Evolutionary conservation across 2,329 filamentous ascomycete species (phyloP), one percentile per base, ranked within the genome.

Genomic region (Fusarium temperatum): DNA sequence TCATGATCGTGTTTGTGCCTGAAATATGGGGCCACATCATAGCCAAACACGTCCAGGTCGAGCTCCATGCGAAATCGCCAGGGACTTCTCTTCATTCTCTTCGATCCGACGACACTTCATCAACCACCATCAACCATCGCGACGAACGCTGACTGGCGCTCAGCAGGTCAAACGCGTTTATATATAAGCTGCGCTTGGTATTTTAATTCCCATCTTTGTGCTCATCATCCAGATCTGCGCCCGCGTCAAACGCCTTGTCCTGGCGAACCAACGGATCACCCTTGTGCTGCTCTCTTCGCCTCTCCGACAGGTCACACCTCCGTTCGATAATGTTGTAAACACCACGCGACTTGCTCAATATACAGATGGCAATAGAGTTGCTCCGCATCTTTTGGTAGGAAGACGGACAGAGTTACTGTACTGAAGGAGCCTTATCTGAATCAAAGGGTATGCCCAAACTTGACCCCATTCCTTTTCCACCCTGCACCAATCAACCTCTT

Each of bases 391-490:
- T 64, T 62, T 71, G 74, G 75, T 72, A 78, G 76, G 73, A 78
- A 78, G 59, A 76, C 78, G 72, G 72, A 75, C 74, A 74, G 71
- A 77, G 22, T 48, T 47, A 48, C 44, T 18, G 63, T 53, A 39
- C 59, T 57, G 65, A 67, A 75, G 71, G 66, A 74, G 70, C 50
- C 45, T 59, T 68, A 73, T 72, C 54, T 59, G 57, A 75, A 75
- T 73, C 77, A 75, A 75, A 80, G 81, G 80, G 81, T 82, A 82
- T 82, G 81, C 76, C 74, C 75, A 76, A 77, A 68, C 73, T 70
- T 74, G 53, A 73, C 68, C 76, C 73, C 69, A 63, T 73, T 63
- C 64, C 71, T 58, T 69, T 54, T 70, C 66, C 60, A 62, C 41
- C 62, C 63, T 70, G 53, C 56, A 77, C 65, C 64, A 57, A 64